Evolutionary conservation across 2,329 filamentous ascomycete species (phyloP).

Genomic region (Sodiomyces alkalinus): DNA sequence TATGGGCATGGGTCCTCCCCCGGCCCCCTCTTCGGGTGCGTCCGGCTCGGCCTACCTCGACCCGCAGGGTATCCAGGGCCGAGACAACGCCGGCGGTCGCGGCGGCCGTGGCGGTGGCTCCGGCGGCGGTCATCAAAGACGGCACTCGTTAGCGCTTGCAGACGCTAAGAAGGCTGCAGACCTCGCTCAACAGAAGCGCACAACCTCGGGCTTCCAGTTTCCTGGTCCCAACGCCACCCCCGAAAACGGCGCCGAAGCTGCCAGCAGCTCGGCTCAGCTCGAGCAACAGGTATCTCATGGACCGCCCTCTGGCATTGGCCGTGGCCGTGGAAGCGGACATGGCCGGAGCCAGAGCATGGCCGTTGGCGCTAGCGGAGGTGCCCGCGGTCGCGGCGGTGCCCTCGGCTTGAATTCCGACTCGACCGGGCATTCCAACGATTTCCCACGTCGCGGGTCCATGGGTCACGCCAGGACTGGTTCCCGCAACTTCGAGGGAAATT

Average conservation of each 20-base stretch:
- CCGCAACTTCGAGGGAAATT: constrained; percentile 95
- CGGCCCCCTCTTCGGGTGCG: constrained; percentile 82
- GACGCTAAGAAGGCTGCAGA: constrained; percentile 98
- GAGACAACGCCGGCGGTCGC: constrained; percentile 51
- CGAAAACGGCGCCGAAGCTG: constrained; percentile 39
- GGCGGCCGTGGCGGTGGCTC: constrained; percentile 57
- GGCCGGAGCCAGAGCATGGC: constrained; percentile 87
- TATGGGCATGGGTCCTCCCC: constrained; percentile 76
- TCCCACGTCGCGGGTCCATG: constrained; percentile 49
- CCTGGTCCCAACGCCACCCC: constrained; percentile 57
- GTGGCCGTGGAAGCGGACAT: constrained; percentile 44
- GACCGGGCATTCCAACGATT: constrained; percentile 37
- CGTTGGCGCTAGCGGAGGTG: constrained; percentile 54
- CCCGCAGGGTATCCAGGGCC: constrained; percentile 39
- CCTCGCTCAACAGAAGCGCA: constrained; percentile 89
- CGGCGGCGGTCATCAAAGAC: constrained; percentile 71
- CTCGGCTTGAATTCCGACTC: constrained; percentile 36
- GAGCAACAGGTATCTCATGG: too few species aligned
- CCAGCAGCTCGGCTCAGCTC: constrained; percentile 12
- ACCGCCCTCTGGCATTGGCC: constrained; percentile 26
- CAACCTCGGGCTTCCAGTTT: constrained; percentile 88
- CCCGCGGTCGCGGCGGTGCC: constrained; percentile 47
- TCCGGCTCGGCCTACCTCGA: constrained; percentile 68
- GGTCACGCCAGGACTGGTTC: constrained; percentile 73
- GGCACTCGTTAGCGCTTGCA: constrained; percentile 85